These are phyloP conservation scores for Rhizoctonia solani DNA, from an alignment of 1,284 basidiomycete species.

Conservation along the genomic window DNA sequence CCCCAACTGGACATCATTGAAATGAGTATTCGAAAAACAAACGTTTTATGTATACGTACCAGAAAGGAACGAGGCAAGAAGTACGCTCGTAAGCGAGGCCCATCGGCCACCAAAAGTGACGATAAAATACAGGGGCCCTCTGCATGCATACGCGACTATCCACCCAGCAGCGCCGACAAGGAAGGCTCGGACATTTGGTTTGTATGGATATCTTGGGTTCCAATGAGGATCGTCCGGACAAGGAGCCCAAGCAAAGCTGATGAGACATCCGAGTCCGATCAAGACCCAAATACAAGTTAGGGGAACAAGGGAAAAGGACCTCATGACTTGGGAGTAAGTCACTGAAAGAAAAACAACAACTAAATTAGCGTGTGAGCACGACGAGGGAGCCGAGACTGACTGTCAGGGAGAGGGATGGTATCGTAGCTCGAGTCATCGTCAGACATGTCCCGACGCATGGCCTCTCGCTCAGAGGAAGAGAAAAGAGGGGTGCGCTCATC, in stretches of 20 bases:
- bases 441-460: neutral
- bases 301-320: constrained; percentile 25
- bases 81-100: constrained; percentile 52
- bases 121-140: constrained; percentile 43
- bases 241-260: constrained; percentile 25
- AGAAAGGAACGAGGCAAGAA: constrained; percentile 58
- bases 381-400: neutral
- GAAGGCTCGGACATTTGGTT: constrained; percentile 35
- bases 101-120: constrained; percentile 51
- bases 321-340: constrained; percentile 27
- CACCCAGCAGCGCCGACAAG: constrained; percentile 39
- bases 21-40: neutral
- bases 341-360: neutral
- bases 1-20: neutral
- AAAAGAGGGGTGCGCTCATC: constrained; percentile 28
- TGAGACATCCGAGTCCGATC: constrained; percentile 7
- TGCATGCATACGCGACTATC: constrained; percentile 38
- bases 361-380: neutral
- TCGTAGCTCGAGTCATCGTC: constrained; percentile 20
- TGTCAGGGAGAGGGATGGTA: constrained; percentile 23
- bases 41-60: constrained; percentile 43
- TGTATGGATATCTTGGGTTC: constrained; percentile 19
- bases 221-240: constrained; percentile 6
- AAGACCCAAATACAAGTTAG: constrained; percentile 9
- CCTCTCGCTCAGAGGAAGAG: neutral